phyloP scores from a whole-genome alignment of 768 basidiomycete species.

The Serpula lacrymans region DNA sequence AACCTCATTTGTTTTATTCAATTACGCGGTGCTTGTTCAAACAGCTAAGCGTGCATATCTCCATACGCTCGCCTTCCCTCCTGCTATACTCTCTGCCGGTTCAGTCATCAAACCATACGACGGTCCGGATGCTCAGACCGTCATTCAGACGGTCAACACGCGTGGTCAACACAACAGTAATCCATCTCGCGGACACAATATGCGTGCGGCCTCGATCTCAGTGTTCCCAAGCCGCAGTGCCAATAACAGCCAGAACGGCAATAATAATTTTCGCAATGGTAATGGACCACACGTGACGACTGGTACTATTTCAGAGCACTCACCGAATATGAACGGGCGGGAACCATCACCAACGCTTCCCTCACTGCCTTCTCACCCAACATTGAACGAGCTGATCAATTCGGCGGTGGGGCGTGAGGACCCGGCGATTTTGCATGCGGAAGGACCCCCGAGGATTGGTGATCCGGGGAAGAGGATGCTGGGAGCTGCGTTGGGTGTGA shows the following conservation, averaged over 20 bases:
- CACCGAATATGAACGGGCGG: conserved; percentile 42
- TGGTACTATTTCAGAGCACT: conserved; percentile 50
- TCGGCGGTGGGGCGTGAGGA: conserved; percentile 60
- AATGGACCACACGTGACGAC: conserved; percentile 36
- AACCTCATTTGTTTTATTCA: conserved; percentile 2
- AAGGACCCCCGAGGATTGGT: conserved; percentile 74
- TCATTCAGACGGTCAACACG: conserved; percentile 81
- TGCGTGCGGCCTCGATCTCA: conserved; percentile 65
- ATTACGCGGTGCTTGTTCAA: no score
- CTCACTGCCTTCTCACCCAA: conserved; percentile 76
- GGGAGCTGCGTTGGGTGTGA: conserved; percentile 78
- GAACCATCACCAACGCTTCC: conserved; percentile 84
- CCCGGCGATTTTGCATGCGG: conserved; percentile 58
- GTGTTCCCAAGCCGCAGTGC: conserved; percentile 54
- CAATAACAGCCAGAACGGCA: conserved; percentile 34
- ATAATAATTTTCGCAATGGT: conserved; percentile 22
- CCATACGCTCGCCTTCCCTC: conserved; percentile 80
- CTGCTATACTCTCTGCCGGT: conserved; percentile 57
- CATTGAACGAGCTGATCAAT: conserved; percentile 79
- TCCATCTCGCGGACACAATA: conserved; percentile 68
- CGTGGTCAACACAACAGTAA: conserved; percentile 60
- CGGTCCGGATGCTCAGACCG: conserved; percentile 84
- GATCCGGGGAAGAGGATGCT: conserved; percentile 90
- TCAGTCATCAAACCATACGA: conserved; percentile 85
- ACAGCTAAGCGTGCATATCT: conserved; percentile 92